phyloP scores from a whole-genome alignment of 495 filamentous ascomycete species.

The Penicillium odoratum region DNA sequence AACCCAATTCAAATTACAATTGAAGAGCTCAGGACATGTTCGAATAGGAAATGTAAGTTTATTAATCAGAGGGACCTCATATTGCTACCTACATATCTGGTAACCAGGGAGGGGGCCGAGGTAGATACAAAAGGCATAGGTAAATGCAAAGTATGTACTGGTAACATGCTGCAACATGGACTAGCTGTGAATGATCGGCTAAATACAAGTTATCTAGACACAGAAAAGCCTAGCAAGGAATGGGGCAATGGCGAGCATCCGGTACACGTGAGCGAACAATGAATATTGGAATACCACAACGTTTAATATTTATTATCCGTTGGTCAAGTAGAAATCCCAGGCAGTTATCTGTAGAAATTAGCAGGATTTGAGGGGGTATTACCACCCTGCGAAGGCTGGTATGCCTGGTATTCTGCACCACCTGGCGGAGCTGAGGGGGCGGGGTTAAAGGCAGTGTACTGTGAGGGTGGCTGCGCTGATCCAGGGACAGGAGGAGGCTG shows the following conservation, averaged over 20 bases:
- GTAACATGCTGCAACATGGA: not conserved
- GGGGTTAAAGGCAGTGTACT: constrained; percentile 41
- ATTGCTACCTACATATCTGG: too few relatives aligned
- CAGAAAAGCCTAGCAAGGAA: not conserved
- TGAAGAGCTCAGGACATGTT: too few relatives aligned
- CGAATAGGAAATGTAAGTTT: too few relatives aligned
- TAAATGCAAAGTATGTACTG: constrained; percentile 1
- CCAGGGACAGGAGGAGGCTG: constrained; percentile 45
- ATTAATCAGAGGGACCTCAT: too few relatives aligned
- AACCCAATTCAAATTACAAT: too few relatives aligned
- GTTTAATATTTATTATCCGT: not conserved
- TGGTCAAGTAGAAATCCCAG: constrained; percentile 1
- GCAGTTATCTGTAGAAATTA: constrained; percentile 44
- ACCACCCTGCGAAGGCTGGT: constrained; percentile 43
- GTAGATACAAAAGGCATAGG: constrained; percentile 11
- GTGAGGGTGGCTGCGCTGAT: constrained; percentile 41
- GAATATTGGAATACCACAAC: not conserved
- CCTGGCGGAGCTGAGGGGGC: constrained; percentile 34
- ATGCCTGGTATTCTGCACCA: constrained; percentile 51
- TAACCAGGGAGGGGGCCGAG: not conserved
- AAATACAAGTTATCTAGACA: constrained; percentile 14
- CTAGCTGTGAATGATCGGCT: constrained; percentile 10
- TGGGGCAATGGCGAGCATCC: not conserved
- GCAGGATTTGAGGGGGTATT: constrained; percentile 40
- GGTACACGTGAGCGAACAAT: not conserved